Evolutionary conservation across 2,329 filamentous ascomycete species (phyloP).

Genomic region (Sclerotinia spermophila): DNA sequence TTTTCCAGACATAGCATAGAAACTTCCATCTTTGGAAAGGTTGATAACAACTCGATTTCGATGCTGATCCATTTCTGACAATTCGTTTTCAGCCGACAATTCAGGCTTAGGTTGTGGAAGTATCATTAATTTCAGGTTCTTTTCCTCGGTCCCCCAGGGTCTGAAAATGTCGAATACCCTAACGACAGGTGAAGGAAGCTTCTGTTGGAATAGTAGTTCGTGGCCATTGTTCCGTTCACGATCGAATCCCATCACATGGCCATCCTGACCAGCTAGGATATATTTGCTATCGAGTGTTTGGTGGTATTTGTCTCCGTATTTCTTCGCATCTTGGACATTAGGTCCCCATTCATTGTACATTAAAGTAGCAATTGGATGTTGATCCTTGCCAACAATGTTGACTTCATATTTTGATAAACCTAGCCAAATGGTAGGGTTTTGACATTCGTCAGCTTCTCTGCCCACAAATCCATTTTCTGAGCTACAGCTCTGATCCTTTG

Average conservation of each 20-base stretch:
- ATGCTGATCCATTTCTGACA: slow-evolving; percentile 43
- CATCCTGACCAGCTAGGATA: slow-evolving; percentile 82
- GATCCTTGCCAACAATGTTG: slow-evolving; percentile 72
- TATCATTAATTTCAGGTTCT: slow-evolving; percentile 73
- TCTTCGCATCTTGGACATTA: slow-evolving; percentile 82
- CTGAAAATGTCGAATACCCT: slow-evolving; percentile 86
- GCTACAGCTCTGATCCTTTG: slow-evolving; percentile 67
- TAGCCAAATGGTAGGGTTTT: slow-evolving; percentile 74
- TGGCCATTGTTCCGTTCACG: slow-evolving; percentile 44
- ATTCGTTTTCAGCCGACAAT: slow-evolving; percentile 45
- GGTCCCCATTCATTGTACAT: slow-evolving; percentile 93
- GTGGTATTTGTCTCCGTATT: slow-evolving; percentile 60
- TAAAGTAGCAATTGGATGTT: slow-evolving; percentile 78
- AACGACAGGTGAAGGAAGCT: slow-evolving; percentile 73
- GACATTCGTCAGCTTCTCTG: slow-evolving; percentile 67
- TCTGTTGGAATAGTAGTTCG: slow-evolving; percentile 57
- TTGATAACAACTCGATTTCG: slow-evolving; percentile 77
- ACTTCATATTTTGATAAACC: slow-evolving; percentile 89
- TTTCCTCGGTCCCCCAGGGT: slow-evolving; percentile 61
- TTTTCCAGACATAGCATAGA: slow-evolving; percentile 88
- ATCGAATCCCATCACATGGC: slow-evolving; percentile 77
- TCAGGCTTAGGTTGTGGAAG: slow-evolving; percentile 80
- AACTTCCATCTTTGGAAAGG: slow-evolving; percentile 78
- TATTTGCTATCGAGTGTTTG: slow-evolving; percentile 82
- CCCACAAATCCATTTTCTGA: slow-evolving; percentile 50